phyloP scores from a whole-genome alignment of 257 asterid genomes.

The Ehretia macrophylla region DNA sequence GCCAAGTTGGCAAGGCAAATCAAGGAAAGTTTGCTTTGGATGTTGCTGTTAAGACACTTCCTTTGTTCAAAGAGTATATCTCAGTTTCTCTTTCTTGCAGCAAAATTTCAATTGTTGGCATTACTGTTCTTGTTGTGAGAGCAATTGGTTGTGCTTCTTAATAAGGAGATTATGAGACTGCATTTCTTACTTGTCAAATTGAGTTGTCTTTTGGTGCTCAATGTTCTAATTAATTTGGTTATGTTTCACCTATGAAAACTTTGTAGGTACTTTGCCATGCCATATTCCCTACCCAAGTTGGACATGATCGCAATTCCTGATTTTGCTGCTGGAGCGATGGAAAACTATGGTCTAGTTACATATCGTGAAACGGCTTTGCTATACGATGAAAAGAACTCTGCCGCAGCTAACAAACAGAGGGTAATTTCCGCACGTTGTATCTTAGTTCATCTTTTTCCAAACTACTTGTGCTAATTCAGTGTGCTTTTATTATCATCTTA shows the following conservation, averaged over 20 bases:
- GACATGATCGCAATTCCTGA: slow-evolving; percentile 51
- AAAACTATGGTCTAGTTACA: slow-evolving; percentile 38
- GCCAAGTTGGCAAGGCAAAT: slow-evolving; percentile 31
- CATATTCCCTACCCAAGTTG: slow-evolving; percentile 40
- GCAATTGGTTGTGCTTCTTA: not conserved
- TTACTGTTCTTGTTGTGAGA: not conserved
- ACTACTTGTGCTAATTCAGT: not conserved
- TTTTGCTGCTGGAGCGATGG: slow-evolving; percentile 44
- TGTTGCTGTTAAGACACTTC: slow-evolving; percentile 33
- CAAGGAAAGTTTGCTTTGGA: slow-evolving; percentile 37
- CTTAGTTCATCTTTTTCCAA: not conserved
- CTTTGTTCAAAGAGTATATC: slow-evolving; percentile 28
- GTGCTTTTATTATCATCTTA: not conserved
- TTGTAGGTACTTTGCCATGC: slow-evolving; percentile 32
- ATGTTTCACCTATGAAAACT: not conserved
- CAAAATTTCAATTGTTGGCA: not conserved
- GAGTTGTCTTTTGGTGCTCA: not conserved
- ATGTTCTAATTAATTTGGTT: not conserved
- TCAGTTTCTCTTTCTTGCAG: not conserved
- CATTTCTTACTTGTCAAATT: not conserved
- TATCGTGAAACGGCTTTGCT: slow-evolving; percentile 32
- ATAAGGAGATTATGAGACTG: not conserved
- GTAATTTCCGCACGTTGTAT: slow-evolving; percentile 10
- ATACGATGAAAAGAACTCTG: slow-evolving; percentile 29
- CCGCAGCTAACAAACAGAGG: slow-evolving; percentile 37